Percentiles rank a stretch among this genome's conserved stretches.
These are phyloP conservation scores for Plasmopara halstedii DNA, from an alignment of 352 stramenopile species.

Conservation along the genomic window DNA sequence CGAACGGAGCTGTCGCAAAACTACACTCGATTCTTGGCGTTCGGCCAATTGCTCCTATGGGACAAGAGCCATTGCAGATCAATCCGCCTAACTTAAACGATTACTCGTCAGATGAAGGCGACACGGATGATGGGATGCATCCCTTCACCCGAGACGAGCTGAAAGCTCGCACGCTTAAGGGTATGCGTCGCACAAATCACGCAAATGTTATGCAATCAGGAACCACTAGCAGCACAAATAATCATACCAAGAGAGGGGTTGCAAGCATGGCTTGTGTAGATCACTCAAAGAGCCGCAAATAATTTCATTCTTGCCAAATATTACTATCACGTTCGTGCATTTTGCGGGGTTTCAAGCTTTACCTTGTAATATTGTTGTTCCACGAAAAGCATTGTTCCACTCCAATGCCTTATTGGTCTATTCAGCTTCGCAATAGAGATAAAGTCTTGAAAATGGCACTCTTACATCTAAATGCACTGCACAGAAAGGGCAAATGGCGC, in stretches of 20 bases:
- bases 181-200: slow-evolving; percentile 59
- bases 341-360: no score
- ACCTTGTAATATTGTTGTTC: no score
- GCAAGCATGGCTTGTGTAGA: slow-evolving; percentile 9
- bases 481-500: slow-evolving; percentile 75
- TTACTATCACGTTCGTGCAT: no score
- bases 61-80: slow-evolving; percentile 86
- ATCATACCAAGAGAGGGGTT: slow-evolving; percentile 10
- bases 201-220: slow-evolving; percentile 11
- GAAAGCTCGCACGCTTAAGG: slow-evolving; percentile 87
- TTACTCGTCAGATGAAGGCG: slow-evolving; percentile 88
- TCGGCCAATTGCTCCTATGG: slow-evolving; percentile 84
- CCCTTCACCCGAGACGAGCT: slow-evolving; percentile 89
- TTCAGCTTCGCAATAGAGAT: slow-evolving; percentile 59
- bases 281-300: slow-evolving; percentile 16
- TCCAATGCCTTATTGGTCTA: no score
- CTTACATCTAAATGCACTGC: slow-evolving; percentile 55
- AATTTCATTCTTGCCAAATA: no score
- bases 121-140: slow-evolving; percentile 82
- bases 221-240: slow-evolving; percentile 16
- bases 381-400: no score
- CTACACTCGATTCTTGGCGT: slow-evolving; percentile 75
- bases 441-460: slow-evolving; percentile 66
- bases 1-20: slow-evolving; percentile 15
- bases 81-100: slow-evolving; percentile 92